Base-by-base conservation (phyloP, 2,329 filamentous ascomycete species). In the Cladosporium sp. region DNA sequence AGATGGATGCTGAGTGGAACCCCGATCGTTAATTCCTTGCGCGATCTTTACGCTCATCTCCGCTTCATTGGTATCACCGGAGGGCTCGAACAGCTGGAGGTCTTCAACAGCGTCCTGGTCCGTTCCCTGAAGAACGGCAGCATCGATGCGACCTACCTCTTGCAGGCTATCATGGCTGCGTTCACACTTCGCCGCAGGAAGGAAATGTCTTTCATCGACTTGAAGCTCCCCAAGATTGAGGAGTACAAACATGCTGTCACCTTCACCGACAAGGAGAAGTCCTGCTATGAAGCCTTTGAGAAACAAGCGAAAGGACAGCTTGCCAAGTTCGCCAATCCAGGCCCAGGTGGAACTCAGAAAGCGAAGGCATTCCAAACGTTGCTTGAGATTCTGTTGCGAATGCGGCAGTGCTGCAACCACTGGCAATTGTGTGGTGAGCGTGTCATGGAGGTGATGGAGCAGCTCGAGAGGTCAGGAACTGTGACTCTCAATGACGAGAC, bases 351-450 rank as follows among this genome's bases (percentile, higher is more conserved):
- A 18, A 66, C 67, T 21, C 69, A 75, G 18, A 74, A 76, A 16
- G 46, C 62, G 16, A 82, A 86, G 2, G 84, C 84, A 1, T 96
- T 95, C 74, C 88, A 90, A 10, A 86, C 89, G 71, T 83, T 97
- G 0, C 84, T 97, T 13, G 92, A 96, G 77, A 86, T 93, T 18
- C 83, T 97, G 5, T 85, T 97, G 6, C 88, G 93, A 14, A 86
- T 96, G 70, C 87, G 93, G 21, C 93, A 97, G 78, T 86, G 91
- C 75, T 97, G 93, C 78, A 93, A 94, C 69, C 93, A 96, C 75
- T 96, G 92, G 91, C 89, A 89, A 10, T 84, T 97, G 13, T 92
- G 91, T 73, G 89, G 88, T 58, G 84, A 90, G 68, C 88, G 91
- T 14, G 84, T 96, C n/a, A 84, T 86, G 11, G 86, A 88, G n/a